These are phyloP conservation scores for Citrus glauca DNA, from an alignment of 345 rosid species.

Conservation along the genomic window DNA sequence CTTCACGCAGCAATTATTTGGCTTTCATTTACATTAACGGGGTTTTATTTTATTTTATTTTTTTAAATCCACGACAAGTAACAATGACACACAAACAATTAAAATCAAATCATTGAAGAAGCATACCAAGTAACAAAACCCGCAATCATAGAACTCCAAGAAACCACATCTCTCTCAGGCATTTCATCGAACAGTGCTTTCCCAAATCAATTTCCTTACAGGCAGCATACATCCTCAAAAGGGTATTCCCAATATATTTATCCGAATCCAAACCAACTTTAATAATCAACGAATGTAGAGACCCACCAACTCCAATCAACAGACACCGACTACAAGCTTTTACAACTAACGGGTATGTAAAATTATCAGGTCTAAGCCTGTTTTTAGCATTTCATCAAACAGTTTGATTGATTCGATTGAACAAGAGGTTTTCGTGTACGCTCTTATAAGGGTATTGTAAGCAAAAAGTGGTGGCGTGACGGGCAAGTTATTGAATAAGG, in stretches of 20 bases:
- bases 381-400: slow-evolving; percentile 19
- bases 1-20: neutral
- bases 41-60: no score
- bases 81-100: neutral
- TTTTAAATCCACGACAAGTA: neutral
- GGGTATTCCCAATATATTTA: slow-evolving; percentile 28
- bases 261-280: slow-evolving; percentile 19
- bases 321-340: slow-evolving; percentile 28
- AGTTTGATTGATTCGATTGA: slow-evolving; percentile 17
- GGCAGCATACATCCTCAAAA: slow-evolving; percentile 29
- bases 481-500: slow-evolving; percentile 16
- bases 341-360: slow-evolving; percentile 23
- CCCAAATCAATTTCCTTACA: slow-evolving; percentile 28
- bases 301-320: slow-evolving; percentile 14
- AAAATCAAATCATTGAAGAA: slow-evolving; percentile 19
- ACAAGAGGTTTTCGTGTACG: slow-evolving; percentile 13
- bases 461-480: slow-evolving; percentile 19
- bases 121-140: slow-evolving; percentile 32
- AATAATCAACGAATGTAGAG: slow-evolving; percentile 19
- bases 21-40: neutral
- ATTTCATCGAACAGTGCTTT: slow-evolving; percentile 32
- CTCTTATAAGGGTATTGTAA: slow-evolving; percentile 26
- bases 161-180: slow-evolving; percentile 36
- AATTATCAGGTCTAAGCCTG: slow-evolving; percentile 11
- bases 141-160: slow-evolving; percentile 55